Evolutionary conservation across 768 basidiomycete genomes (phyloP).

Genomic region (Podaxis mareebaensis): DNA sequence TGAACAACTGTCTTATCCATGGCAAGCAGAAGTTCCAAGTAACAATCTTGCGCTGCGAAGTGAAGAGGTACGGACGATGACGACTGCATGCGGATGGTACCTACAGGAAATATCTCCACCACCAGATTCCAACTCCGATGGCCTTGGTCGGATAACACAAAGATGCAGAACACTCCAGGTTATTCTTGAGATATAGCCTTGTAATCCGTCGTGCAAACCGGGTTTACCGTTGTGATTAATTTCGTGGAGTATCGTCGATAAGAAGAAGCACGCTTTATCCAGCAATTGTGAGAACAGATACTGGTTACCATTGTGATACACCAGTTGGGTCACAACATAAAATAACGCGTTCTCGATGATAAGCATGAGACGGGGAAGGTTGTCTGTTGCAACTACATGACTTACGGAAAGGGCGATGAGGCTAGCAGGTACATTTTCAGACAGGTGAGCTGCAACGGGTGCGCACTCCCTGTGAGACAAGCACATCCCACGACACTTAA

Average conservation of each 20-base stretch:
- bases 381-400: not conserved
- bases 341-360: not conserved
- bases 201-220: not conserved
- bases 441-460: not conserved
- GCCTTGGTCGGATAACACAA: not conserved
- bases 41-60: not conserved
- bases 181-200: not conserved
- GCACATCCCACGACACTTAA: not conserved
- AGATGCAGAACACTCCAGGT: slow-evolving; percentile 4
- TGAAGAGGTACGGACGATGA: not conserved
- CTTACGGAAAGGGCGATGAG: slow-evolving; percentile 11
- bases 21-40: slow-evolving; percentile 6
- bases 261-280: slow-evolving; percentile 2
- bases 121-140: not conserved
- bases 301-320: not conserved
- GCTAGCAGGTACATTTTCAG: not conserved
- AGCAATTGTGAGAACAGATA: not conserved
- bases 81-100: not conserved
- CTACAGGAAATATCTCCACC: not conserved
- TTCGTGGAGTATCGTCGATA: not conserved
- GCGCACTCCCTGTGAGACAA: not conserved
- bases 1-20: not conserved
- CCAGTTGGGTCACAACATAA: not conserved
- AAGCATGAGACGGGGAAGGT: not conserved
- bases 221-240: not conserved